phyloP scores from a whole-genome alignment of 225 moss, liverwort and hornwort genomes.

The Polytrichum commune region DNA sequence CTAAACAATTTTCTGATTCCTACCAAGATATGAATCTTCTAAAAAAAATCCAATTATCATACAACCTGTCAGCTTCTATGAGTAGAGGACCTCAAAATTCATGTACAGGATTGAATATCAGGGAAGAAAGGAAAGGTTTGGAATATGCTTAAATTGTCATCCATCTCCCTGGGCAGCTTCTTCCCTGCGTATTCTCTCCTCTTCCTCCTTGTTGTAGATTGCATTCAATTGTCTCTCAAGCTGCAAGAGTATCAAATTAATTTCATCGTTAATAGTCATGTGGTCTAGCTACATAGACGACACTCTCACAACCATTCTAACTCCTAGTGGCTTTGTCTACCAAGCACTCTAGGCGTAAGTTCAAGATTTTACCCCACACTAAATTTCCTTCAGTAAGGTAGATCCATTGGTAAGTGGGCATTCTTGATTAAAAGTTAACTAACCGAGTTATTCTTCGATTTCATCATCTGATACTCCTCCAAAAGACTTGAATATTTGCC shows the following conservation, averaged over 20 bases:
- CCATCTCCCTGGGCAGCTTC: constrained; percentile 50
- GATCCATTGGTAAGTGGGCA: background rate
- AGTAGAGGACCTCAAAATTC: background rate
- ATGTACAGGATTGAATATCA: background rate
- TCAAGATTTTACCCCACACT: background rate
- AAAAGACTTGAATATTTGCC: constrained; percentile 26
- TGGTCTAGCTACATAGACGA: background rate
- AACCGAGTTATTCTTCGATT: constrained; percentile 42
- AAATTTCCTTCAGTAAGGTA: background rate
- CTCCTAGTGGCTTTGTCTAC: background rate
- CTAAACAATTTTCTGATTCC: background rate
- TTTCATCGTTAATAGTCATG: constrained; percentile 1
- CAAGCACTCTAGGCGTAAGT: background rate
- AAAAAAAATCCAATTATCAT: background rate
- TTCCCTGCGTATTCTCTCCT: constrained; percentile 61
- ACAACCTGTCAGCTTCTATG: background rate
- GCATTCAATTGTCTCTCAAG: constrained; percentile 56
- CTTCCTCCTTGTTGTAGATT: constrained; percentile 56
- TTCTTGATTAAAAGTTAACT: constrained; percentile 15
- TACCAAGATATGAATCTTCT: background rate
- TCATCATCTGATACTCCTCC: constrained; percentile 39
- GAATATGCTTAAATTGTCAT: constrained; percentile 15
- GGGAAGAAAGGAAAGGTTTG: background rate
- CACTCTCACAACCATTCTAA: constrained; percentile 4
- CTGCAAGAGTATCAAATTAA: constrained; percentile 23